Conservation (phyloP, 2,329 filamentous ascomycete species). For the Fonsecaea nubica region DNA sequence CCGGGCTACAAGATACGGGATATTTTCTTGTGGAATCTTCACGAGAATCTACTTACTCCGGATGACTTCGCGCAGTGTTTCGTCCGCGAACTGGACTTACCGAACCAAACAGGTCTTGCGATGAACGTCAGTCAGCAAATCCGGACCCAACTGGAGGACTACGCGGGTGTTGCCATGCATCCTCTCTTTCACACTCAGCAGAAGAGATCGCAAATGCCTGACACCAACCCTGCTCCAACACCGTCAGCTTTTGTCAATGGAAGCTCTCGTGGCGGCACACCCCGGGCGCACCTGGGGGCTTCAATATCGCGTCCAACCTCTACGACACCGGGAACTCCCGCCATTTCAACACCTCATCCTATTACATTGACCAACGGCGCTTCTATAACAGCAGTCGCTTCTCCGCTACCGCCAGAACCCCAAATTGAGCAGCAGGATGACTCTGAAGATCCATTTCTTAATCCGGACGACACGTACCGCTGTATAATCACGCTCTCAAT, state of each 20-base stretch:
- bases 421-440: constrained; percentile 25
- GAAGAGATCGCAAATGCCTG: constrained; percentile 47
- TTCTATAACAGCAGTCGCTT: constrained; percentile 72
- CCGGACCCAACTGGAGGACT: constrained; percentile 92
- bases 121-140: constrained; percentile 91
- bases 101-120: constrained; percentile 72
- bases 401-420: constrained; percentile 57
- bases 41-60: constrained; percentile 90
- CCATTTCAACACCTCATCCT: constrained; percentile 58
- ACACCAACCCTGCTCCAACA: constrained; percentile 43
- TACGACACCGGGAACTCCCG: constrained; percentile 39
- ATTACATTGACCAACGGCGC: constrained; percentile 50
- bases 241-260: constrained; percentile 47
- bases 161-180: constrained; percentile 90
- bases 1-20: constrained; percentile 89
- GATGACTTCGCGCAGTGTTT: constrained; percentile 93
- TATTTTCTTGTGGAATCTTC: constrained; percentile 96
- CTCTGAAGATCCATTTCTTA: constrained; percentile 59
- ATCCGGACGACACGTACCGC: constrained; percentile 92
- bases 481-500: constrained; percentile 91
- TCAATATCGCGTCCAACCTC: constrained; percentile 38
- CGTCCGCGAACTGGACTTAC: constrained; percentile 91
- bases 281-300: constrained; percentile 46
- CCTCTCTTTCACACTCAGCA: constrained; percentile 76
- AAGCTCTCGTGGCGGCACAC: constrained; percentile 59